phyloP scores from a whole-genome alignment of 2,329 filamentous ascomycete genomes.

The Epichloe typhina region DNA sequence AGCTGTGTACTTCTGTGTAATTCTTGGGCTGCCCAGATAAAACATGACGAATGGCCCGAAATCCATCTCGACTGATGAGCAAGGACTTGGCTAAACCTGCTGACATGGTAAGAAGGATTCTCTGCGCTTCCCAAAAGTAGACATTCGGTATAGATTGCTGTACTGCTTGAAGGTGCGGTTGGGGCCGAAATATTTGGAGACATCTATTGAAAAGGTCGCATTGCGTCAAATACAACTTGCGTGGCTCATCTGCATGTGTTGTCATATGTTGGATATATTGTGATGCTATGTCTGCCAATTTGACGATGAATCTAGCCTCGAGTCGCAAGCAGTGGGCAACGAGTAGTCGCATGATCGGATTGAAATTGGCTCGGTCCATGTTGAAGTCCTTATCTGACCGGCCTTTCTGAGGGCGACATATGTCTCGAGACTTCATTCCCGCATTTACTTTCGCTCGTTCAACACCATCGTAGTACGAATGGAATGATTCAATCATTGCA shows the following conservation, averaged over 20 bases:
- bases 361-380: slow-evolving; percentile 13
- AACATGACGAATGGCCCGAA: slow-evolving; percentile 40
- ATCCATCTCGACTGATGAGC: slow-evolving; percentile 36
- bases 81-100: slow-evolving; percentile 33
- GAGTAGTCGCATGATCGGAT: slow-evolving; percentile 14
- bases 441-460: not conserved
- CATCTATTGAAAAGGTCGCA: slow-evolving; percentile 20
- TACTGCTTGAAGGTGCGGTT: slow-evolving; percentile 11
- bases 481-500: slow-evolving; percentile 15
- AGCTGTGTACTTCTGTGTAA: slow-evolving; percentile 32
- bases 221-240: slow-evolving; percentile 14
- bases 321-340: slow-evolving; percentile 18
- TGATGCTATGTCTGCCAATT: slow-evolving; percentile 16
- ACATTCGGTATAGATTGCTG: slow-evolving; percentile 15
- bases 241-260: slow-evolving; percentile 3
- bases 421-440: not conserved
- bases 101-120: slow-evolving; percentile 38
- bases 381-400: not conserved
- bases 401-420: not conserved
- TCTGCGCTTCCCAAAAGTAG: slow-evolving; percentile 43
- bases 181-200: slow-evolving; percentile 15
- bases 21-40: slow-evolving; percentile 41
- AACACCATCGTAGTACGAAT: slow-evolving; percentile 6
- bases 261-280: slow-evolving; percentile 14
- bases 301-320: slow-evolving; percentile 20